phyloP scores from a whole-genome alignment of 2,329 filamentous ascomycete species.

The Pseudogymnoascus sp. region DNA sequence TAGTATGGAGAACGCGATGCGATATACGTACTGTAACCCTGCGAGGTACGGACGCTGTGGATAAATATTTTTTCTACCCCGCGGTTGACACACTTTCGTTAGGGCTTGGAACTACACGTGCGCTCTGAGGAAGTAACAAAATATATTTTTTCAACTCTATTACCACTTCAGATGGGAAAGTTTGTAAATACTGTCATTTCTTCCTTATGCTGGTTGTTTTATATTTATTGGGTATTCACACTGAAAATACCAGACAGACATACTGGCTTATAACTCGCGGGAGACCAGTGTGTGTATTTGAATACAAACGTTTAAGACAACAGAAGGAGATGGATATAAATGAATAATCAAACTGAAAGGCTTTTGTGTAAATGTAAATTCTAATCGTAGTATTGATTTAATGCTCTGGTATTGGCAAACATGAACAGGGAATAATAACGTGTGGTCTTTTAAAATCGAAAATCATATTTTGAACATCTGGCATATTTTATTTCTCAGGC shows the following conservation, averaged over 20 bases:
- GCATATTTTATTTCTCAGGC: not conserved
- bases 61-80: constrained; percentile 8
- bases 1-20: not conserved
- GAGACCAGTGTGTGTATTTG: not conserved
- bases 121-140: not conserved
- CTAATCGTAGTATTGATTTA: not conserved
- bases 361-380: not conserved
- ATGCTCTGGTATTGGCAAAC: not conserved
- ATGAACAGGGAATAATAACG: not conserved
- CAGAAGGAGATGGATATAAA: not conserved
- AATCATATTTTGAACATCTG: not conserved
- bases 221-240: not conserved
- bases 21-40: constrained; percentile 9
- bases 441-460: not conserved
- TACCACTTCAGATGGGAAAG: not conserved
- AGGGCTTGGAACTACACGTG: constrained; percentile 6
- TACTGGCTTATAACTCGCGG: not conserved
- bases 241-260: not conserved
- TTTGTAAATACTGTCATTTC: not conserved
- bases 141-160: not conserved
- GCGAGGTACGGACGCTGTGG: constrained; percentile 1
- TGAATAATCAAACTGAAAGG: not conserved
- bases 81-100: not conserved
- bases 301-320: not conserved
- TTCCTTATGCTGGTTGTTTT: not conserved